Evolutionary conservation across 1,284 basidiomycete species (phyloP).

Genomic region (Malassezia dermatis): DNA sequence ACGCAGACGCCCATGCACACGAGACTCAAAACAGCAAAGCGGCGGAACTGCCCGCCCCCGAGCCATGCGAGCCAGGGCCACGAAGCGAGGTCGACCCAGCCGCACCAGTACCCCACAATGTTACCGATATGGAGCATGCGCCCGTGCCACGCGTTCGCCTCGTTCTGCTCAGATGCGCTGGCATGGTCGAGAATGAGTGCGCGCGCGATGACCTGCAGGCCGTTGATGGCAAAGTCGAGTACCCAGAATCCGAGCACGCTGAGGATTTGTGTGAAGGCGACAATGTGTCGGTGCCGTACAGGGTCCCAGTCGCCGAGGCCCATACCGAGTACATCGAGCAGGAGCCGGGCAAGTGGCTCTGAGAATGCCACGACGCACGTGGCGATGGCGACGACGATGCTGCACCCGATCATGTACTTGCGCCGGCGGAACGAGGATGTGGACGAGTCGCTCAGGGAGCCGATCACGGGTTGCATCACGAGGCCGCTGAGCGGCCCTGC

Average conservation of each 20-base stretch:
- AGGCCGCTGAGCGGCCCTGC: slow-evolving; percentile 86
- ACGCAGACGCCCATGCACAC: slow-evolving; percentile 69
- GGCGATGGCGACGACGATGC: slow-evolving; percentile 58
- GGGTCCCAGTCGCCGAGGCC: slow-evolving; percentile 86
- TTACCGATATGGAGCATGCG: slow-evolving; percentile 50
- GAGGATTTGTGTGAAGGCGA: slow-evolving; percentile 50
- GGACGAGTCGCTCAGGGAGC: slow-evolving; percentile 83
- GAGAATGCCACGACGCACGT: slow-evolving; percentile 84
- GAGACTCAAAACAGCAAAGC: slow-evolving; percentile 79
- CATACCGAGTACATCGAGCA: slow-evolving; percentile 67
- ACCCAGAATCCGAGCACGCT: slow-evolving; percentile 86
- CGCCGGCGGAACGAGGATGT: slow-evolving; percentile 68
- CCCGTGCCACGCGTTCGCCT: slow-evolving; percentile 96
- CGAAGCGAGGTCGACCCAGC: slow-evolving; percentile 70
- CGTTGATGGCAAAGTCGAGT: slow-evolving; percentile 86
- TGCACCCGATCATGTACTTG: slow-evolving; percentile 78
- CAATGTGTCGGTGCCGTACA: slow-evolving; percentile 49
- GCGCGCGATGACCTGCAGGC: slow-evolving; percentile 75
- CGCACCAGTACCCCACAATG: slow-evolving; percentile 51
- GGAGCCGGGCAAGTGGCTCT: slow-evolving; percentile 59
- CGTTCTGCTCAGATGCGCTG: slow-evolving; percentile 72
- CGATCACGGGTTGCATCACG: slow-evolving; percentile 87
- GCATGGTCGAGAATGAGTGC: slow-evolving; percentile 83
- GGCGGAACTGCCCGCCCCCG: slow-evolving; percentile 90
- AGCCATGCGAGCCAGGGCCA: slow-evolving; percentile 65